phyloP scores from a whole-genome alignment of 306 rosid genomes.

The Heteromeles arbutifolia region DNA sequence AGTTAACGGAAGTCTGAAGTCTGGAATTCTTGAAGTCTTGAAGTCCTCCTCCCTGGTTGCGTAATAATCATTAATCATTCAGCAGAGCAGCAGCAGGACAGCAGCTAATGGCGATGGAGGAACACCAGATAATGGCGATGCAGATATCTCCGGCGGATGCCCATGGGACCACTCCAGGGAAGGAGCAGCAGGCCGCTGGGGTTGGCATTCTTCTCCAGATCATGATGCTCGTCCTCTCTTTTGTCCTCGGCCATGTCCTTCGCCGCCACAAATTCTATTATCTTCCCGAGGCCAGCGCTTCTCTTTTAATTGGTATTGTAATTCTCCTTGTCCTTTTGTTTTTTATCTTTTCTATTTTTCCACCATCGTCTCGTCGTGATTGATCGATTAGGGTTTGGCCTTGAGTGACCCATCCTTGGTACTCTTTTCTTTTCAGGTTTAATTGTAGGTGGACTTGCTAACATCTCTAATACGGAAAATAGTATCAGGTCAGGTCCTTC shows the following conservation, averaged over 20 bases:
- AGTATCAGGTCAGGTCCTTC: conserved; percentile 55
- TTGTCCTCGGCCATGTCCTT: conserved; percentile 95
- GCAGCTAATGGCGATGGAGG: conserved; percentile 47
- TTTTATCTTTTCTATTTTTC: background rate
- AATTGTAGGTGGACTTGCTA: conserved; percentile 89
- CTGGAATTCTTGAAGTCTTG: background rate
- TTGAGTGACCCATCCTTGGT: no score
- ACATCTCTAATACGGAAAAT: conserved; percentile 79
- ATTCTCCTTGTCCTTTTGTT: background rate
- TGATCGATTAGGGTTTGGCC: background rate
- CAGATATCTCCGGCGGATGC: conserved; percentile 66
- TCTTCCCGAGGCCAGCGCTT: conserved; percentile 98
- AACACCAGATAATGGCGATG: conserved; percentile 20
- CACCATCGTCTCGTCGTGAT: background rate
- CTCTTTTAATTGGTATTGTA: conserved; percentile 77
- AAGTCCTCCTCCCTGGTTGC: background rate
- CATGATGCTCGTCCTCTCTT: conserved; percentile 96
- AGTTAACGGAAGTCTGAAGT: background rate
- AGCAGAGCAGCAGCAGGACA: background rate
- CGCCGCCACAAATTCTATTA: conserved; percentile 85
- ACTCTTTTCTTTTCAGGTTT: conserved; percentile 38
- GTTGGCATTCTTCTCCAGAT: conserved; percentile 98
- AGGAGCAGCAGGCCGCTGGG: conserved; percentile 99
- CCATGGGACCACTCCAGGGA: conserved; percentile 51
- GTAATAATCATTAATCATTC: background rate